Base-by-base conservation (phyloP, 1,284 basidiomycete genomes). In the Apiotrichum akiyoshidainum region DNA sequence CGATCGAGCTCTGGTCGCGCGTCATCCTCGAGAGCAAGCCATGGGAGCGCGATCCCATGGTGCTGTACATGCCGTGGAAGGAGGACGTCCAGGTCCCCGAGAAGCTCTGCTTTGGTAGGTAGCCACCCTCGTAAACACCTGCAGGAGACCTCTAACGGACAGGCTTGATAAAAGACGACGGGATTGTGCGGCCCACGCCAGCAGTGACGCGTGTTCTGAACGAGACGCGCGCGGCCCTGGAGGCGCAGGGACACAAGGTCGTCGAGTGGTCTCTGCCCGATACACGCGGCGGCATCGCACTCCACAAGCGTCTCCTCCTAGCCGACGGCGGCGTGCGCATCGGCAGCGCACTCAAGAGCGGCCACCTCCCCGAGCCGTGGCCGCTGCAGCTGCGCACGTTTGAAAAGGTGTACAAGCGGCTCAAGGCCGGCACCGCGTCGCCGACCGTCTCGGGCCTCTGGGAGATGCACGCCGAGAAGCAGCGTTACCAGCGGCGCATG, bases 31-130 rank as follows among this genome's bases (percentile, higher is more conserved):
- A 79, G 51, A 68, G 79, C 33, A 77, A 84, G 60, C 86, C 87
- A 1, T 89, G 88, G 88, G 69, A 82, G 11, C 80, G 77, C 57
- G 88, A 90, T 65, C 86, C 87, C 0, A 70, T 83, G 31, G 81
- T 81, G 0, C 70, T 84, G 10, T 77, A 81, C 35, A 86, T 86
- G 69, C 79, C 80, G 2, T 90, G 87, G 88, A 79, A 79, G 48
- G 81, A 85, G 53, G 40, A 51, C 22, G 79, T 81, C 0, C 82
- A 80, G 37, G 86, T 87, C 68, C 78, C 87, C 8, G 67, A 65
- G 16, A 84, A 86, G 54, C 85, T 86, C 11, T 52, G 37, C 5
- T 58, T 58, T n/a, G 56, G 56, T 58, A 47, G 31, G 57, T 52
- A 4, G 16, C n/a, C n/a, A n/a, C n/a, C n/a, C n/a, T n/a, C n/a